A percentile compares a stretch with the other conserved stretches of the same genome.
These are phyloP conservation scores for Lipomyces yarrowii DNA, from an alignment of 1,139 yeast genomes.

Conservation along the genomic window DNA sequence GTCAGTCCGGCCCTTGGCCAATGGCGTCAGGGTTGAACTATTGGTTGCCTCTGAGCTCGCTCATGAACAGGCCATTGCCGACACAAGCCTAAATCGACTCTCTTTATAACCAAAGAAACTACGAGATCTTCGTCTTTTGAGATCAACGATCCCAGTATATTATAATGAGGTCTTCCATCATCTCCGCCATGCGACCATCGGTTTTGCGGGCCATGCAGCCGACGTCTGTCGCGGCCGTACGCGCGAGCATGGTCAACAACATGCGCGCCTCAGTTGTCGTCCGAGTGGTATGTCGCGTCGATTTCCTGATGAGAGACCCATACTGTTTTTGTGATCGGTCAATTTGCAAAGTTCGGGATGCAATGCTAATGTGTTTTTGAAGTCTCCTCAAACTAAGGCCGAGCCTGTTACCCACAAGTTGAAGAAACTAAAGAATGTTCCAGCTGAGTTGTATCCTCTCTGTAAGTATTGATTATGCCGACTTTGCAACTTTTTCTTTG, in stretches of 20 bases:
- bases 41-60: neutral
- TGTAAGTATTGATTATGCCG: conserved; percentile 17
- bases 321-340: no score
- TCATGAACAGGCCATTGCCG: neutral
- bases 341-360: no score
- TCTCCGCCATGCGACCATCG: conserved; percentile 17
- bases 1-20: conserved; percentile 9
- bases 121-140: neutral
- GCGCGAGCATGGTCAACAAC: conserved; percentile 14
- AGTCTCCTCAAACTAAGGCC: conserved; percentile 14
- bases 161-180: neutral
- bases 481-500: neutral
- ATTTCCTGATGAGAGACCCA: neutral
- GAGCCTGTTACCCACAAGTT: conserved; percentile 25
- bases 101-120: no score
- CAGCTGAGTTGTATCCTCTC: conserved; percentile 30
- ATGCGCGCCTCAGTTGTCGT: conserved; percentile 20
- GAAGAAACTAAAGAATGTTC: conserved; percentile 23
- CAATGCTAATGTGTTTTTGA: neutral
- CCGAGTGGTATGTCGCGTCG: conserved; percentile 14
- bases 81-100: neutral
- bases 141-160: neutral
- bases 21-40: conserved; percentile 9
- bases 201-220: conserved; percentile 20
- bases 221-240: conserved; percentile 17